A percentile compares a stretch with the other conserved stretches of the same genome.
phyloP scores from a whole-genome alignment of 257 asterid species.

The Nicotiana tomentosiformis region DNA sequence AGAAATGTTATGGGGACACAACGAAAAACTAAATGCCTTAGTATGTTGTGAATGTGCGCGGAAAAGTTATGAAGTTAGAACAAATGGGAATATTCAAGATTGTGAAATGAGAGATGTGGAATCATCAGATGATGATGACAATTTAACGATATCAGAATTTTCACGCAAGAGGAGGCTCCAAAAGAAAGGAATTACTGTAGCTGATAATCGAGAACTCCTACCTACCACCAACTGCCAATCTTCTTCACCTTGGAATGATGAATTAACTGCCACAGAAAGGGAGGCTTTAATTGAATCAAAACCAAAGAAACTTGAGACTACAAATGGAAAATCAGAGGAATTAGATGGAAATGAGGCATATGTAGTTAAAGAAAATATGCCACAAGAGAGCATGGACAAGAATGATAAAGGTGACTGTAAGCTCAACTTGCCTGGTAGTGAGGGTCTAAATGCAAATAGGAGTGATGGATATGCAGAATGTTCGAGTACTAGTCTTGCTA shows the following conservation, averaged over 20 bases:
- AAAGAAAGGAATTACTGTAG: neutral
- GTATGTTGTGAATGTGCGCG: neutral
- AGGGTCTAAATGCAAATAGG: neutral
- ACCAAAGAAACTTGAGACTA: neutral
- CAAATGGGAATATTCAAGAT: neutral
- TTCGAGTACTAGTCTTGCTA: neutral
- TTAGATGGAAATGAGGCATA: neutral
- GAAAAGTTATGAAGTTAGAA: neutral
- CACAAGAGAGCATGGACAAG: neutral
- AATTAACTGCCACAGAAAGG: neutral
- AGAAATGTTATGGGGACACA: neutral
- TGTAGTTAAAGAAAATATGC: neutral
- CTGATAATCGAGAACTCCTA: neutral
- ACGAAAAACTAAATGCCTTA: neutral
- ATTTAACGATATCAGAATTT: neutral
- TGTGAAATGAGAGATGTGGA: neutral
- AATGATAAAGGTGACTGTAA: neutral
- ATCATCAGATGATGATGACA: neutral
- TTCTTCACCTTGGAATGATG: neutral
- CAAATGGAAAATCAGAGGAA: neutral
- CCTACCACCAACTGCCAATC: neutral
- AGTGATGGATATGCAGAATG: neutral
- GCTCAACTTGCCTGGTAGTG: neutral
- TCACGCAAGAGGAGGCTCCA: neutral
- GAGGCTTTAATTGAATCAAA: neutral